phyloP scores from a whole-genome alignment of 352 stramenopile species.

The Pythium angustatum region DNA sequence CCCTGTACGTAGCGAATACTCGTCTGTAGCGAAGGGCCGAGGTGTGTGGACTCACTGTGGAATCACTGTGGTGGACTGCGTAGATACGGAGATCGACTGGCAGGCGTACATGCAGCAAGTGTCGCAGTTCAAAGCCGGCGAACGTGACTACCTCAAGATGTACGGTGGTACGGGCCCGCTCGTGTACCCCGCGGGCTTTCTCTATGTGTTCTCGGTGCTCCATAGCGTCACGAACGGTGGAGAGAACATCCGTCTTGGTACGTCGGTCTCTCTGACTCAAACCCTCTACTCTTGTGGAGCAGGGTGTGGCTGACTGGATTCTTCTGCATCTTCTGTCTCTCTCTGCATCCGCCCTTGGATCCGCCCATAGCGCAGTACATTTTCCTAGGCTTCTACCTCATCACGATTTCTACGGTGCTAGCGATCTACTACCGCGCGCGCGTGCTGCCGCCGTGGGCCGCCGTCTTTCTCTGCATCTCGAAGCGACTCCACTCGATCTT shows the following conservation, averaged over 20 bases:
- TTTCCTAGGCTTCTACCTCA: constrained; percentile 95
- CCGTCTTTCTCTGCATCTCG: constrained; percentile 91
- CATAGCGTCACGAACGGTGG: constrained; percentile 89
- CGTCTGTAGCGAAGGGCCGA: background rate
- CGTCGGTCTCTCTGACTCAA: background rate
- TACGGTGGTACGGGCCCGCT: constrained; percentile 95
- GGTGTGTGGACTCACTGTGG: background rate
- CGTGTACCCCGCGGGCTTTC: constrained; percentile 98
- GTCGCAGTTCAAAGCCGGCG: constrained; percentile 88
- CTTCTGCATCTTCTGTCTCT: background rate
- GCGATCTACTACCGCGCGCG: constrained; percentile 86
- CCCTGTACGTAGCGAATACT: constrained; percentile 48
- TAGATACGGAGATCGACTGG: constrained; percentile 99
- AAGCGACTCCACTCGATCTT: constrained; percentile 99
- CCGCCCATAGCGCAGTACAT: constrained; percentile 92
- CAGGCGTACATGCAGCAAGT: constrained; percentile 99
- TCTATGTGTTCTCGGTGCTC: constrained; percentile 96
- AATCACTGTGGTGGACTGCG: background rate
- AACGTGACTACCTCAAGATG: constrained; percentile 96
- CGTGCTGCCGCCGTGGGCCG: constrained; percentile 84
- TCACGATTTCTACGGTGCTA: constrained; percentile 87
- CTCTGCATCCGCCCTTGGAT: too few relatives aligned
- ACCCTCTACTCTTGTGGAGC: background rate
- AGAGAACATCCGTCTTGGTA: constrained; percentile 73
- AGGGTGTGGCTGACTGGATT: background rate